Evolutionary conservation across 139 green algal species (phyloP).

Genomic region (Spirogloea muscicola): DNA sequence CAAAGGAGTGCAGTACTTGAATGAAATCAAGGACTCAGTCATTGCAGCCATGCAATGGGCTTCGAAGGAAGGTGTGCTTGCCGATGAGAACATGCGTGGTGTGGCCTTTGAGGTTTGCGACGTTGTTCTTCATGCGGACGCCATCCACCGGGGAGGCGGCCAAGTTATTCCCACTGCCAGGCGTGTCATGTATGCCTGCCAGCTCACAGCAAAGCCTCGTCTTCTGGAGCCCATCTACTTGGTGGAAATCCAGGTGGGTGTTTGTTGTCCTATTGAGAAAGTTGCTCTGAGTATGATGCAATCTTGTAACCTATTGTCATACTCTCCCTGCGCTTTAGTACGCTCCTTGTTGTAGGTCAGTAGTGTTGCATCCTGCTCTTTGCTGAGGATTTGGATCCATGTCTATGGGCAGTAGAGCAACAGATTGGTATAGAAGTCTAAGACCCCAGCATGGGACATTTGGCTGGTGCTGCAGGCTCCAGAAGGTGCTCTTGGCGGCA

Average conservation of each 20-base stretch:
- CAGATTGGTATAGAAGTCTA: no score
- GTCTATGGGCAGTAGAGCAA: no score
- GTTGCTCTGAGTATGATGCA: no score
- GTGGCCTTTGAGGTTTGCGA: constrained; percentile 91
- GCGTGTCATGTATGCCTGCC: constrained; percentile 87
- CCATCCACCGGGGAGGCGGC: constrained; percentile 96
- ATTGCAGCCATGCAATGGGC: constrained; percentile 98
- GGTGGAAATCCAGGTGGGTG: constrained; percentile 99
- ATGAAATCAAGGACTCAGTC: constrained; percentile 98
- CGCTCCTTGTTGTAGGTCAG: no score
- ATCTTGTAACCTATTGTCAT: no score
- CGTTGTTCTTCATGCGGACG: constrained; percentile 95
- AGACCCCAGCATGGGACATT: no score
- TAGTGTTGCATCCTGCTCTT: no score
- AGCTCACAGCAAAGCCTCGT: constrained; percentile 85
- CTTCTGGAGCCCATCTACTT: constrained; percentile 97
- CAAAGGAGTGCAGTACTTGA: constrained; percentile 99
- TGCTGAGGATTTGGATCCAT: no score
- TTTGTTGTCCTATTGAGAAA: no score
- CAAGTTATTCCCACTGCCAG: constrained; percentile 98
- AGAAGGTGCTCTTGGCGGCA: constrained; percentile 86
- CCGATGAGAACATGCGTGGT: constrained; percentile 99
- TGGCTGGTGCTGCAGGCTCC: no score
- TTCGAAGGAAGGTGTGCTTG: constrained; percentile 93
- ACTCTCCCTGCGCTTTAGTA: no score